phyloP scores from a whole-genome alignment of 164 flowering plant species.

The Umbilicus rupestris region DNA sequence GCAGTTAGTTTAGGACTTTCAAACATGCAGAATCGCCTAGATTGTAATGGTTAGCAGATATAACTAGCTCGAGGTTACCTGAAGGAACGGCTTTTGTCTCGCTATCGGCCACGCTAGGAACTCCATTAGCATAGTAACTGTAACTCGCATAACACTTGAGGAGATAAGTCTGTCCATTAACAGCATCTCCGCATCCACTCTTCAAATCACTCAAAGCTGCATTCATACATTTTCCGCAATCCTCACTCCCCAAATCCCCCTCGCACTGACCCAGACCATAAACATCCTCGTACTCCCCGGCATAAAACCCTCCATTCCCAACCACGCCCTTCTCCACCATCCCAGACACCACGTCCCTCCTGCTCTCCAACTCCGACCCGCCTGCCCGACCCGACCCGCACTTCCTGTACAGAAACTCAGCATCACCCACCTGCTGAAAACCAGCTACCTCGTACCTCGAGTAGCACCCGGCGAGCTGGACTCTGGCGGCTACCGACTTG shows the following conservation, averaged over 20 bases:
- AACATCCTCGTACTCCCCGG: constrained; percentile 22
- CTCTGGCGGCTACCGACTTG: background rate
- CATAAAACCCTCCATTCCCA: constrained; percentile 20
- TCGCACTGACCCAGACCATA: constrained; percentile 39
- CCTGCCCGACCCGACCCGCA: constrained; percentile 12
- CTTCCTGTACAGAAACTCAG: background rate
- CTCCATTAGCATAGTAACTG: constrained; percentile 47
- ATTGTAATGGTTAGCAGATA: no score
- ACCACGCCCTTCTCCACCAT: constrained; percentile 24
- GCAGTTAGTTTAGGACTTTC: no score
- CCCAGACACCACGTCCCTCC: constrained; percentile 22
- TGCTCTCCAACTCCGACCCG: constrained; percentile 22
- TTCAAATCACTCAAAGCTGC: constrained; percentile 16
- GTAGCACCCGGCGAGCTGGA: constrained; percentile 8
- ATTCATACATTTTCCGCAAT: constrained; percentile 30
- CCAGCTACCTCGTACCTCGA: background rate
- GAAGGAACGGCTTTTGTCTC: constrained; percentile 17
- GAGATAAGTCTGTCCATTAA: constrained; percentile 45
- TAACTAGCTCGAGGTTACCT: constrained; percentile 17
- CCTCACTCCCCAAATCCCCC: constrained; percentile 19
- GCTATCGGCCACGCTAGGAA: constrained; percentile 9
- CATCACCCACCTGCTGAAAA: background rate
- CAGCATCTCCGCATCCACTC: constrained; percentile 33
- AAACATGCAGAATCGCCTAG: no score
- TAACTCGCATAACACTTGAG: constrained; percentile 45